Evolutionary conservation across 352 stramenopile species (phyloP), one percentile per base, ranked within the genome.

Genomic region (Aphanomyces euteiches): DNA sequence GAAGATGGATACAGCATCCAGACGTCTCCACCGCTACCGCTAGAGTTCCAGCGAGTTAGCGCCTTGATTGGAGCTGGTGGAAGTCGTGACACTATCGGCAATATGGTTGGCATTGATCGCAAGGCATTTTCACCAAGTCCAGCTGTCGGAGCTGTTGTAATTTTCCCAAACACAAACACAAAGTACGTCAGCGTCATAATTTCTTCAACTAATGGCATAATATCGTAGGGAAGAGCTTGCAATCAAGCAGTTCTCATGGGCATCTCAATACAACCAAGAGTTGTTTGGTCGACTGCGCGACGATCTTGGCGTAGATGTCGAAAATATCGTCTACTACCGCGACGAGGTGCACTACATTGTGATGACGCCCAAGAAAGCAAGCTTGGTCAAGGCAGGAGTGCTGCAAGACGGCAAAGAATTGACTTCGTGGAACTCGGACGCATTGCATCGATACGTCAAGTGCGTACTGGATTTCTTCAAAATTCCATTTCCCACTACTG

Each of bases 311-410:
- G 78, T 95, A 28, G 83, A 92, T 68, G 70, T 92, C 12, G 87
- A 95, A 75, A 92, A 92, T 64, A 82, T 92, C 47, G 87, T 93
- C 73, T 95, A 95, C 77, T 92, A 93, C 74, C 83, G 84, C 28
- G 87, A 86, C 43, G 84, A 90, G 67, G 90, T 91, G 78, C 87
- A 95, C 74, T 95, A 95, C 74, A 73, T 95, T 39, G 87, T 95
- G 7, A 92, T 92, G 83, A 93, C 87, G 5, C 82, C 85, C 13
- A 90, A 88, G 77, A 81, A 80, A 5, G 79, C 83, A 66, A 93
- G 90, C 74, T 69, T 93, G 41, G 45, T 93, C n/a, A 79, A 91
- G 7, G 77, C 89, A 39, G 85, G 85, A 37, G 83, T 93, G 50
- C 58, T 91, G 36, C 28, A 28, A 28, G 82, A 86, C 72, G 80